Percentiles rank a stretch among this genome's conserved stretches.
Conservation (phyloP, 2,329 filamentous ascomycete genomes). For the Colletotrichum musicola region DNA sequence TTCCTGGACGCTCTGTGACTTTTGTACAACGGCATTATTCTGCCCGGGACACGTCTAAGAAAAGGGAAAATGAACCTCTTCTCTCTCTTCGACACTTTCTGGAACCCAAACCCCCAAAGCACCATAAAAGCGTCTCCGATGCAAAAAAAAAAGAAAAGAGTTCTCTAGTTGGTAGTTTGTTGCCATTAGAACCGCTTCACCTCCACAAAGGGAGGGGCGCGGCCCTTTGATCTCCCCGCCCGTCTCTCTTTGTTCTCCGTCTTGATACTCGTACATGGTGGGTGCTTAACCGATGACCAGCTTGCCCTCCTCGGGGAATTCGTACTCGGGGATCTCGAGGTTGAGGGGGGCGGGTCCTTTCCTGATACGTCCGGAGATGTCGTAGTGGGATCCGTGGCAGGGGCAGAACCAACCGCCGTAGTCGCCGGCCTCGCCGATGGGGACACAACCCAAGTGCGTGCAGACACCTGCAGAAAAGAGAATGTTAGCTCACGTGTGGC, state of each 20-base stretch:
- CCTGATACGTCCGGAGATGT: constrained; percentile 98
- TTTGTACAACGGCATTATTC: constrained; percentile 41
- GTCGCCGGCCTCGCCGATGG: constrained; percentile 98
- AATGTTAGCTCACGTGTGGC: constrained; percentile 41
- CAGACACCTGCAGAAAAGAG: constrained; percentile 79
- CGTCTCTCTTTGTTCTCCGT: constrained; percentile 13
- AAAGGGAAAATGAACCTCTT: constrained; percentile 27
- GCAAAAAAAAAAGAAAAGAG: constrained; percentile 36
- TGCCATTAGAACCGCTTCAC: constrained; percentile 15
- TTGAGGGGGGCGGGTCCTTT: constrained; percentile 98
- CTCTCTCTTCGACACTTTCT: constrained; percentile 20
- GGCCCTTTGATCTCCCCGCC: constrained; percentile 8
- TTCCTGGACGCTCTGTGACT: constrained; percentile 40
- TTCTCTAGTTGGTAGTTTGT: constrained; percentile 37
- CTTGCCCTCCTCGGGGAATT: constrained; percentile 90
- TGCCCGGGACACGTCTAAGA: constrained; percentile 40
- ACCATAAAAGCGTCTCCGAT: constrained; percentile 34
- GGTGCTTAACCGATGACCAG: constrained; percentile 88
- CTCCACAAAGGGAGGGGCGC: constrained; percentile 4
- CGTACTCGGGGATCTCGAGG: constrained; percentile 93
- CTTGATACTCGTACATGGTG: constrained; percentile 38
- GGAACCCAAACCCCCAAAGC: constrained; percentile 34
- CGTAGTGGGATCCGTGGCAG: constrained; percentile 99
- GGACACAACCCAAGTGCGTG: constrained; percentile 99
- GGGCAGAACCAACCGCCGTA: constrained; percentile 99